Base-by-base conservation (phyloP, 2,329 filamentous ascomycete species). In the Sphaerulina populicola region DNA sequence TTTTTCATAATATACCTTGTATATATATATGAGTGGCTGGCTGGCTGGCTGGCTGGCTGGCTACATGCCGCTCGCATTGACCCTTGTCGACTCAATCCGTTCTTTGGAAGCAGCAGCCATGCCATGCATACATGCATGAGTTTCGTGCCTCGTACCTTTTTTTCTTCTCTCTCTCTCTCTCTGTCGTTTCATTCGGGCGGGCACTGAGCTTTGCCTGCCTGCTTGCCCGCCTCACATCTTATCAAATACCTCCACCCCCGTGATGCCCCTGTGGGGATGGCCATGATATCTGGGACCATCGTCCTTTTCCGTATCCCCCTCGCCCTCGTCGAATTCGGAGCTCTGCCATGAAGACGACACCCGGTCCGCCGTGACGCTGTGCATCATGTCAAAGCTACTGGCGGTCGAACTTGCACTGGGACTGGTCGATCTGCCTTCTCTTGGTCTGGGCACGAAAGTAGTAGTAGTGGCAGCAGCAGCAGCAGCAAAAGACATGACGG, bases 341-440 rank as follows among this genome's bases (percentile, higher is more conserved):
- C 54, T 58, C 31, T 55, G 54, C 41, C 57, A 59, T 11, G 6
- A 7, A 3, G 31, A 35, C 4, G 52, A 57, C 35, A 62, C 65
- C 53, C 56, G 60, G 44, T 74, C 71, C 0, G 69, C 70, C 57
- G 74, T 72, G 0, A 71, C 68, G 3, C 68, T 69, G 15, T 69
- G 69, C 68, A 75, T 68, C 55, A 73, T 59, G 54, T 74, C 72
- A 43, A 74, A 75, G 54, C 71, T 73, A 31, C 61, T 70, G 59
- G 51, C 64, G 30, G 59, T 64, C 41, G 62, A 62, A 47, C 62
- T 64, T 9, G 59, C 58, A 43, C 53, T 57, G 6, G 61, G 62
- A 42, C 57, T 60, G 3, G 47, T 53, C 7, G 40, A 53, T 29
- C 49, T 35, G 14, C 39, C 50, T 52, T 53, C 47, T 35, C 44